Evolutionary conservation across 2,329 filamentous ascomycete genomes (phyloP).

Genomic region (Colletotrichum plurivorum): DNA sequence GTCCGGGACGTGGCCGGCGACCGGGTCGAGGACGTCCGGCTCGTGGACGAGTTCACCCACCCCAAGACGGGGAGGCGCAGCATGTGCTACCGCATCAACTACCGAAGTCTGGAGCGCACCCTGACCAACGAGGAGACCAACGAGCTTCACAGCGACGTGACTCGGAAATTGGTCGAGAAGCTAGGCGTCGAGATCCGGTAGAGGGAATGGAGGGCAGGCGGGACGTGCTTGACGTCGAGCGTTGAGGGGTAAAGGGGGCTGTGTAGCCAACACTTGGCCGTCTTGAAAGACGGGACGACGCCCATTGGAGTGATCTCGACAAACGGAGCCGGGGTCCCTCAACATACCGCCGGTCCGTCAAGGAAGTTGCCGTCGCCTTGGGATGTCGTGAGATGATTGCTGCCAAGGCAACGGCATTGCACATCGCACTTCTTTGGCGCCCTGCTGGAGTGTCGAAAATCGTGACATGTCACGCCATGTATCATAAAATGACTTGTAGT

Average conservation of each 20-base stretch:
- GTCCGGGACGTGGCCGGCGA: conserved; percentile 87
- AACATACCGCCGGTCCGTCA: conserved; percentile 4
- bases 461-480: conserved; percentile 26
- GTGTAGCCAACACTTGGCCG: conserved; percentile 27
- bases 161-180: conserved; percentile 73
- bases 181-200: conserved; percentile 83
- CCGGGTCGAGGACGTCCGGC: conserved; percentile 86
- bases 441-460: conserved; percentile 1
- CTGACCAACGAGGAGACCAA: conserved; percentile 88
- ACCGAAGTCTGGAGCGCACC: conserved; percentile 91
- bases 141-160: conserved; percentile 78
- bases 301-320: conserved; percentile 10
- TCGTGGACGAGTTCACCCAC: conserved; percentile 90
- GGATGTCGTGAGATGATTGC: conserved; percentile 18
- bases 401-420: conserved; percentile 21
- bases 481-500: conserved; percentile 38
- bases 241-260: conserved; percentile 39
- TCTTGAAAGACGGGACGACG: conserved; percentile 30
- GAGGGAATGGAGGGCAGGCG: conserved; percentile 42
- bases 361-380: conserved; percentile 12
- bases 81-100: conserved; percentile 93
- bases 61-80: conserved; percentile 87
- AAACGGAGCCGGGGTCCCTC: conserved; percentile 15
- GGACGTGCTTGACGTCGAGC: conserved; percentile 14
- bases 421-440: not conserved